These are phyloP conservation scores for Pterocarpus macrocarpus DNA, from an alignment of 306 rosid genomes.

Conservation along the genomic window DNA sequence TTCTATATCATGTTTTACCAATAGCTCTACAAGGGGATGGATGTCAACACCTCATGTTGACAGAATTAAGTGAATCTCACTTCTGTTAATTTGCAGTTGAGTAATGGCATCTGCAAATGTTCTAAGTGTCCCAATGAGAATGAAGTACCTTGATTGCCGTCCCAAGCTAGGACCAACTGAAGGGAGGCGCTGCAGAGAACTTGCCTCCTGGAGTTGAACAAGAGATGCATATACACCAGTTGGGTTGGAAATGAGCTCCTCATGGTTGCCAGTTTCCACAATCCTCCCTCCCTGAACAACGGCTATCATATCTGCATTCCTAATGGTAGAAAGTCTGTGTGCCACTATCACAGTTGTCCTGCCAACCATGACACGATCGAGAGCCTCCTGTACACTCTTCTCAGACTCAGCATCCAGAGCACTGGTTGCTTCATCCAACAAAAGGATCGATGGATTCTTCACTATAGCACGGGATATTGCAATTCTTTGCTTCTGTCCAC, in stretches of 20 bases:
- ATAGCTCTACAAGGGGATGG: no score
- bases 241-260: slow-evolving; percentile 79
- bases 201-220: slow-evolving; percentile 77
- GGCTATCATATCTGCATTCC: slow-evolving; percentile 85
- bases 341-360: slow-evolving; percentile 92
- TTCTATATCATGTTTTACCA: no score
- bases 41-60: neutral
- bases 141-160: slow-evolving; percentile 72
- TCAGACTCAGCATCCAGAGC: slow-evolving; percentile 96
- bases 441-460: slow-evolving; percentile 86
- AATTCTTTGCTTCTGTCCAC: slow-evolving; percentile 96
- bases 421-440: slow-evolving; percentile 96
- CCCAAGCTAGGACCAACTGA: slow-evolving; percentile 64
- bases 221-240: slow-evolving; percentile 83
- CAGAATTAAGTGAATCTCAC: neutral
- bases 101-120: neutral
- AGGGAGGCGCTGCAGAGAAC: slow-evolving; percentile 70
- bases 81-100: slow-evolving; percentile 9
- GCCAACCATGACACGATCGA: slow-evolving; percentile 95
- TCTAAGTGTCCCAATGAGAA: neutral
- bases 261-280: slow-evolving; percentile 94
- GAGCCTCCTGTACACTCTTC: slow-evolving; percentile 98
- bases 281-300: slow-evolving; percentile 88
- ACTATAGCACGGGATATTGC: slow-evolving; percentile 93
- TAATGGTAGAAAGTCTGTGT: slow-evolving; percentile 92